Evolutionary conservation across 2,329 filamentous ascomycete genomes (phyloP), one percentile per base, ranked within the genome.

Genomic region (Talaromyces marneffei): DNA sequence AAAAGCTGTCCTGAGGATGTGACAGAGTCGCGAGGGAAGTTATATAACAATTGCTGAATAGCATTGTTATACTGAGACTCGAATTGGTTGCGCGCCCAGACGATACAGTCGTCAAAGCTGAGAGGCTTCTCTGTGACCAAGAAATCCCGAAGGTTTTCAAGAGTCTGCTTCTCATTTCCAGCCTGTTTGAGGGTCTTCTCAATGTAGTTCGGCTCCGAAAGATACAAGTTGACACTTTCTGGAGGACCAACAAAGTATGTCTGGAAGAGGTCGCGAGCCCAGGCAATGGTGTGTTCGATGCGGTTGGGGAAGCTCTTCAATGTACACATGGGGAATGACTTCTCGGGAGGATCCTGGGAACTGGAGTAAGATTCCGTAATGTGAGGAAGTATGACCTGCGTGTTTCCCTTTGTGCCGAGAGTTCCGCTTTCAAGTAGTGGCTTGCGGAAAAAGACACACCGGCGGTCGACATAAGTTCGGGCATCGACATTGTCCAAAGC

Each of bases 281-380:
- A 99, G 2, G 94, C 94, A 74, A 99, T 99, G 0, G 94, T 97
- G 77, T 99, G 94, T 78, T 99, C 92, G 70, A 99, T 99, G 70
- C 89, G 89, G 82, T 99, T 99, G 62, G 94, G 94, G 82, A 99
- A 99, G 77, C 92, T 97, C 72, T 91, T 87, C 64, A 99, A 83
- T 4, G 94, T 97, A 76, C 94, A 99, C 92, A 97, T 97, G 0
- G 94, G 94, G 83, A 99, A 97, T 0, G 94, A 96, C 79, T 97
- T 92, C 82, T 99, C 95, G 0, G 94, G 94, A 1, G 94, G 94
- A 74, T 99, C 95, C 74, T 97, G 93, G 20, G 94, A 97, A 70
- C 88, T 91, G 0, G 94, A 97, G 80, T 99, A 99, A 0, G 94
- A 97, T 77, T 99, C 95, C 0, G 94, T 97, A 65, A 97, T 79